Percentiles rank a stretch among this genome's conserved stretches.
These are phyloP conservation scores for Trypanosoma platydactyli DNA, from an alignment of 208 protist species.

Conservation along the genomic window DNA sequence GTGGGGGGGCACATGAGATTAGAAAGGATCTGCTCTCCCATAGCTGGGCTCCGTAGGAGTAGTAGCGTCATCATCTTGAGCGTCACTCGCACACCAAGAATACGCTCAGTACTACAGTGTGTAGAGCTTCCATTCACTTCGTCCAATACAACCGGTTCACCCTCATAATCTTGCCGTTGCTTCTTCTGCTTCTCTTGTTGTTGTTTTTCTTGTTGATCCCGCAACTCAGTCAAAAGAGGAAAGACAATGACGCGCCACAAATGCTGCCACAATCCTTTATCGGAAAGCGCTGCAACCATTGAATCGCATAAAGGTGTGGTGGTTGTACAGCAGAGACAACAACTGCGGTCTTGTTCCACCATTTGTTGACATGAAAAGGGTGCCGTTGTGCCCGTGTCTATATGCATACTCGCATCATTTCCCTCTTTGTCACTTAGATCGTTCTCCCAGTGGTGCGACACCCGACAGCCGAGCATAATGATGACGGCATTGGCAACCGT, in stretches of 20 bases:
- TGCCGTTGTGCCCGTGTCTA: neutral
- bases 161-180: neutral
- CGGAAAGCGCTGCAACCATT: constrained; percentile 15
- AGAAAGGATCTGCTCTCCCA: neutral
- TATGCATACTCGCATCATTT: neutral
- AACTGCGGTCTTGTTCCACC: neutral
- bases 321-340: constrained; percentile 8
- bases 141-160: too few species aligned
- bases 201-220: neutral
- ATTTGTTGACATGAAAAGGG: neutral
- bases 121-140: too few species aligned
- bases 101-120: too few species aligned
- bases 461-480: constrained; percentile 14
- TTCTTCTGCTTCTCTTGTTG: neutral
- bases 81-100: constrained; percentile 12
- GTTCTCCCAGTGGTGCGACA: constrained; percentile 5
- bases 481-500: constrained; percentile 5
- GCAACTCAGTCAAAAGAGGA: neutral
- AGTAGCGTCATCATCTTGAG: constrained; percentile 27
- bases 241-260: constrained; percentile 14
- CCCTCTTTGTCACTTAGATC: constrained; percentile 1
- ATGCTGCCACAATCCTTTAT: constrained; percentile 21
- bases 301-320: constrained; percentile 6
- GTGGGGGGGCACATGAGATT: constrained; percentile 9
- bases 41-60: neutral